Evolutionary conservation across 768 basidiomycete species (phyloP).

Genomic region (Rhizopogon vesiculosus): DNA sequence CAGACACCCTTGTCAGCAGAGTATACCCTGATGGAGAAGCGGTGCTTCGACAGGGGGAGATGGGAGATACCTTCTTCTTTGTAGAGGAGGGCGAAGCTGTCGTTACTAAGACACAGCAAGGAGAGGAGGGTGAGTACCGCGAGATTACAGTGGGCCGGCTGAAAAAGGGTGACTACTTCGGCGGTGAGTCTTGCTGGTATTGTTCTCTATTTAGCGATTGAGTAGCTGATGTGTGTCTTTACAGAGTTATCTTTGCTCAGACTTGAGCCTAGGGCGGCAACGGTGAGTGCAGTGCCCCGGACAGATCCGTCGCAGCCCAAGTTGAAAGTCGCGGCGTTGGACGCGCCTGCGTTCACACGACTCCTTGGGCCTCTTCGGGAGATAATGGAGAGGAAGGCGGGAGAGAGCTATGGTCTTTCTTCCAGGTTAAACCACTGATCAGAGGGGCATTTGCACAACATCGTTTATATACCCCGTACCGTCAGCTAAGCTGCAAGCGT

Average conservation of each 20-base stretch:
- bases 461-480: conserved; percentile 4
- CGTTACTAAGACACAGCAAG: conserved; percentile 70
- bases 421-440: conserved; percentile 27
- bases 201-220: not conserved
- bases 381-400: conserved; percentile 89
- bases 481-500: not conserved
- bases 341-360: conserved; percentile 90
- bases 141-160: conserved; percentile 73
- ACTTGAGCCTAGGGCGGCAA: conserved; percentile 90
- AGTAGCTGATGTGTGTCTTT: conserved; percentile 5
- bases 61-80: conserved; percentile 97
- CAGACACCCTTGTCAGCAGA: conserved; percentile 86
- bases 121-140: conserved; percentile 50
- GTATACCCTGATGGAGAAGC: conserved; percentile 80
- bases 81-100: conserved; percentile 91
- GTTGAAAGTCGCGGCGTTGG: conserved; percentile 90
- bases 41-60: conserved; percentile 90
- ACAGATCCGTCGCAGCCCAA: conserved; percentile 46
- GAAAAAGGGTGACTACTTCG: conserved; percentile 95
- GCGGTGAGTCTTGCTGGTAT: conserved; percentile 54
- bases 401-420: conserved; percentile 55
- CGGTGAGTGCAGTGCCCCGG: conserved; percentile 72
- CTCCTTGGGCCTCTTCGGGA: conserved; percentile 89
- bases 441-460: not conserved
- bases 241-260: conserved; percentile 89